Conservation (phyloP, 805 yeast genomes). For the Jamesozyma spencerorum region DNA sequence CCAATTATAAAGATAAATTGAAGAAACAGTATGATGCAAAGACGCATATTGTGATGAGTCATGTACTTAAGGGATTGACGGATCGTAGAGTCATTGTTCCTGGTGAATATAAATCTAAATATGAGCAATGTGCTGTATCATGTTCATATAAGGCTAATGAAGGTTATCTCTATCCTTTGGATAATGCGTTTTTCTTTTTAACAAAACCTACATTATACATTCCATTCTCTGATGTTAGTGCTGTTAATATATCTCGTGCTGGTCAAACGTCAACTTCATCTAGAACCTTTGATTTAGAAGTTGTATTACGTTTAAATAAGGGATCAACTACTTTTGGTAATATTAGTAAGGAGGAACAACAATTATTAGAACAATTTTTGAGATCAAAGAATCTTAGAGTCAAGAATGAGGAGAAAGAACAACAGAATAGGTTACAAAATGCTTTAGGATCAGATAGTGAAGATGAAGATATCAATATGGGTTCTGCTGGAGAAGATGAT, state of each 20-base stretch:
- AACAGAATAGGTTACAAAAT: constrained; percentile 68
- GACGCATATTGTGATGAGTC: constrained; percentile 79
- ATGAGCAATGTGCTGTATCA: constrained; percentile 74
- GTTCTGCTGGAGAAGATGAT: constrained; percentile 73
- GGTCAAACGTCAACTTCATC: constrained; percentile 69
- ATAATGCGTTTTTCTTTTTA: constrained; percentile 79
- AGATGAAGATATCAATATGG: constrained; percentile 41
- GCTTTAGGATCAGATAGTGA: constrained; percentile 57
- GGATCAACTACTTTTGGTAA: constrained; percentile 79
- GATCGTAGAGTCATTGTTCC: constrained; percentile 80
- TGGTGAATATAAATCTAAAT: constrained; percentile 67
- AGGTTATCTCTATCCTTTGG: constrained; percentile 89
- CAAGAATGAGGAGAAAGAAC: constrained; percentile 82
- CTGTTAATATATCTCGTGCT: constrained; percentile 77
- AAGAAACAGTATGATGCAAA: constrained; percentile 70
- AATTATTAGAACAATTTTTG: constrained; percentile 63
- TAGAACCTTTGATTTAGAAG: constrained; percentile 87
- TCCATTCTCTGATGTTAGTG: constrained; percentile 72
- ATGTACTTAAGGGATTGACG: constrained; percentile 81
- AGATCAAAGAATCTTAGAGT: constrained; percentile 69
- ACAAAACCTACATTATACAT: constrained; percentile 91
- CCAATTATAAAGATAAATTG: constrained; percentile 64
- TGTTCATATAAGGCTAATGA: constrained; percentile 93
- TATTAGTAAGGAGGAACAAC: constrained; percentile 84
- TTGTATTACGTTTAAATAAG: constrained; percentile 53